A percentile compares a stretch with the other conserved stretches of the same genome.
Conservation (phyloP, 2,329 filamentous ascomycete genomes). For the Scytalidium lignicola region DNA sequence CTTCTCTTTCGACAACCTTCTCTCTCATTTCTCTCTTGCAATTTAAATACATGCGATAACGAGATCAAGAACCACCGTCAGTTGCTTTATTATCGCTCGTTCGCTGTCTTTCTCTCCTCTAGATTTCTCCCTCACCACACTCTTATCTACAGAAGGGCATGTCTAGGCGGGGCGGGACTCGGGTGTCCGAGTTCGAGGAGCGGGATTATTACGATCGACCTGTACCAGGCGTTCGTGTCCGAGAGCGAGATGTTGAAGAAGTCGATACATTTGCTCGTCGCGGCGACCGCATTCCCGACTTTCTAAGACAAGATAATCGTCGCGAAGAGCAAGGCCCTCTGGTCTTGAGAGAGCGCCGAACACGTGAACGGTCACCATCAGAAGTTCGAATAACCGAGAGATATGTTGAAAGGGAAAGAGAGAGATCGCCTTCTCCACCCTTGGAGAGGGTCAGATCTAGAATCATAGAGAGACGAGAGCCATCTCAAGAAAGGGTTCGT, state of each 20-base stretch:
- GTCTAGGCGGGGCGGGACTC: conserved; percentile 14
- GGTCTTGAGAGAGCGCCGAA: conserved; percentile 25
- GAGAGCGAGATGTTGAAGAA: conserved; percentile 20
- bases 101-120: neutral
- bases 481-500: neutral
- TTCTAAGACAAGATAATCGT: conserved; percentile 25
- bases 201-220: conserved; percentile 21
- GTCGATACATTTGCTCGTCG: conserved; percentile 17
- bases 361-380: conserved; percentile 24
- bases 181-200: conserved; percentile 18
- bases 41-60: neutral
- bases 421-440: conserved; percentile 19
- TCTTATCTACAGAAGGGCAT: conserved; percentile 15
- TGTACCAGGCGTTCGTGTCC: conserved; percentile 15
- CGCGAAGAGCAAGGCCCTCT: conserved; percentile 20
- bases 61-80: neutral
- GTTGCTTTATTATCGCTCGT: neutral
- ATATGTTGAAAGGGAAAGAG: conserved; percentile 22
- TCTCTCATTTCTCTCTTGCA: conserved; percentile 3
- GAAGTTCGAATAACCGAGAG: conserved; percentile 20
- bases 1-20: conserved; percentile 2
- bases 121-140: neutral
- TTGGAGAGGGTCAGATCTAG: conserved; percentile 22
- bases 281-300: conserved; percentile 22
- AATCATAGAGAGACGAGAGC: conserved; percentile 24